Conservation (phyloP, 2,329 filamentous ascomycete species). For the Arthrinium phaeospermum region DNA sequence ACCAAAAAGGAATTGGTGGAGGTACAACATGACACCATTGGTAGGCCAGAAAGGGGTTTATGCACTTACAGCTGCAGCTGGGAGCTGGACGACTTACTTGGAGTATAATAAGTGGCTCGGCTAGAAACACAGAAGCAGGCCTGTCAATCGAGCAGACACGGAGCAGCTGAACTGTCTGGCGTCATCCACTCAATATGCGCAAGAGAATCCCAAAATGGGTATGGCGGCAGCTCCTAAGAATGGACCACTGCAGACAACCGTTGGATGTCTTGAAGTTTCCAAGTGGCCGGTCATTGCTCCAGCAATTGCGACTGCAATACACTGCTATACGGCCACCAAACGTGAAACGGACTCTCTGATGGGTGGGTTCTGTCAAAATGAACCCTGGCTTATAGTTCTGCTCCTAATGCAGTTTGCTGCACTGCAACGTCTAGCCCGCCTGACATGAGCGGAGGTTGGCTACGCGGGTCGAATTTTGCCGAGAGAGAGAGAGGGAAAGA, state of each 20-base stretch:
- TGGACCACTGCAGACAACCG: not conserved
- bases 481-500: not conserved
- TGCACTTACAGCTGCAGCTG: not conserved
- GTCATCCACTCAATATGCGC: not conserved
- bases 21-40: not conserved
- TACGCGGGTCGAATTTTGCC: not conserved
- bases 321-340: not conserved
- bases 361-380: not conserved
- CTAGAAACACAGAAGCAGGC: not conserved
- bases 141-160: not conserved
- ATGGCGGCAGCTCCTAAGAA: not conserved
- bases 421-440: not conserved
- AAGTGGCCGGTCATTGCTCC: not conserved
- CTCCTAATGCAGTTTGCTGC: conserved; percentile 12
- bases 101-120: not conserved
- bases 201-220: not conserved
- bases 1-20: not conserved
- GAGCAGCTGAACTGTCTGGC: not conserved
- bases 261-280: conserved; percentile 1
- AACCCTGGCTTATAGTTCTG: not conserved
- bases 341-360: not conserved
- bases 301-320: not conserved
- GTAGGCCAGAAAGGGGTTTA: not conserved
- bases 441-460: not conserved
- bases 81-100: not conserved